Conservation (phyloP, 495 filamentous ascomycete species). For the Aspergillus ostianus region DNA sequence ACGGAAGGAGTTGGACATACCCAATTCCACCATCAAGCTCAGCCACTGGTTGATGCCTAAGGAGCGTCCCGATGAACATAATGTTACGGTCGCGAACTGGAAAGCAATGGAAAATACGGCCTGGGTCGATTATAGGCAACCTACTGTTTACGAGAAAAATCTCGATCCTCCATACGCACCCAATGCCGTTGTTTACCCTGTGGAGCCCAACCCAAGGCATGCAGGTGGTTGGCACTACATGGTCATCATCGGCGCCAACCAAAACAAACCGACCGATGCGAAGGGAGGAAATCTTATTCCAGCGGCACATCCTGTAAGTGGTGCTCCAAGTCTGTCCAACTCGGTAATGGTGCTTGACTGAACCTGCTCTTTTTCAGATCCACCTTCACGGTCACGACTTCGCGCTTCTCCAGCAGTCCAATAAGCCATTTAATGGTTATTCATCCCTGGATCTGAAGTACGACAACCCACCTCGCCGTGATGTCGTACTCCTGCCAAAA, state of each 20-base stretch:
- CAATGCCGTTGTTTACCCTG: constrained; percentile 40
- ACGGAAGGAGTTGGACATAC: background rate
- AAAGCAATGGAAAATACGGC: constrained; percentile 8
- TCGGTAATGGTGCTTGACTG: constrained; percentile 5
- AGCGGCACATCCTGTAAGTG: constrained; percentile 6
- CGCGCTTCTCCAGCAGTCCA: constrained; percentile 18
- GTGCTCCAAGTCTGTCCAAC: background rate
- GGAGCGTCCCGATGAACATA: background rate
- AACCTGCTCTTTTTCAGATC: constrained; percentile 59
- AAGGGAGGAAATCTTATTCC: constrained; percentile 2
- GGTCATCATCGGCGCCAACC: constrained; percentile 4
- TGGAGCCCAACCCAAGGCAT: no score
- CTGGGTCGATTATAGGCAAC: constrained; percentile 12
- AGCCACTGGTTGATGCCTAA: background rate
- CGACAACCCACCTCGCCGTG: constrained; percentile 34
- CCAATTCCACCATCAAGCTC: constrained; percentile 1
- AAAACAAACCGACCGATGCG: background rate
- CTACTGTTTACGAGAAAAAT: constrained; percentile 15
- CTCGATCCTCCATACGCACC: constrained; percentile 4
- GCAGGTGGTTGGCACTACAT: constrained; percentile 9
- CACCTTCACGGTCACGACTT: constrained; percentile 82
- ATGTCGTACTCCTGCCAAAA: constrained; percentile 45
- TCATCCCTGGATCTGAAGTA: constrained; percentile 15
- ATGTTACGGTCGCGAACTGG: constrained; percentile 2
- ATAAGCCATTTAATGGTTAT: constrained; percentile 41